These are phyloP conservation scores for Aureobasidium lini DNA, from an alignment of 2,329 filamentous ascomycete species.

Conservation along the genomic window DNA sequence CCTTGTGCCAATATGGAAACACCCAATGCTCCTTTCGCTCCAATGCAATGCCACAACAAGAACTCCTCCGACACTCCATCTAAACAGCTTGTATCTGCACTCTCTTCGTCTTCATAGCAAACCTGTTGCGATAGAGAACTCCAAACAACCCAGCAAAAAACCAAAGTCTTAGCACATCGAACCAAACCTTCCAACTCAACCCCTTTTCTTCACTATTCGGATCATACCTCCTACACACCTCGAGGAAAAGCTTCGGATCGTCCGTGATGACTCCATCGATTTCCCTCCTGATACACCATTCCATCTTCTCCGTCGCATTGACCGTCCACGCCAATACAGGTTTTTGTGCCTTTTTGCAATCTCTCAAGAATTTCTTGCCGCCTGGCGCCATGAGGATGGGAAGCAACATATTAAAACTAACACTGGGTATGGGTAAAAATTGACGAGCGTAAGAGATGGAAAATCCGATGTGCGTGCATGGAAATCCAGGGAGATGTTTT, in stretches of 20 bases:
- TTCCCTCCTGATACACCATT: constrained; percentile 60
- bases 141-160: constrained; percentile 15
- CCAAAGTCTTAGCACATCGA: constrained; percentile 16
- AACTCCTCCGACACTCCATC: not conserved
- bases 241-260: constrained; percentile 61
- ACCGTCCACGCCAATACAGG: constrained; percentile 79
- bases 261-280: constrained; percentile 84
- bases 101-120: constrained; percentile 7
- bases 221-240: constrained; percentile 47
- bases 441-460: constrained; percentile 60
- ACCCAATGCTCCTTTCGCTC: too few species aligned
- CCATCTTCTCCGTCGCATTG: constrained; percentile 71
- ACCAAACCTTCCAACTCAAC: constrained; percentile 19
- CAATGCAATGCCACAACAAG: not conserved
- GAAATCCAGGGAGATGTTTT: constrained; percentile 55
- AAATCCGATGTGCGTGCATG: constrained; percentile 61
- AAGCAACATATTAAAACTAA: constrained; percentile 73
- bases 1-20: too few species aligned
- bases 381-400: constrained; percentile 59
- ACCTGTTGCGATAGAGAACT: constrained; percentile 12
- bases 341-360: constrained; percentile 38
- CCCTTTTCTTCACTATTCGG: constrained; percentile 27
- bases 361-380: constrained; percentile 57
- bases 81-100: constrained; percentile 2
- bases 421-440: constrained; percentile 59